Percentiles rank a stretch among this genome's conserved stretches.
These are phyloP conservation scores for Harringtonia aguacate DNA, from an alignment of 2,329 filamentous ascomycete genomes.

Conservation along the genomic window DNA sequence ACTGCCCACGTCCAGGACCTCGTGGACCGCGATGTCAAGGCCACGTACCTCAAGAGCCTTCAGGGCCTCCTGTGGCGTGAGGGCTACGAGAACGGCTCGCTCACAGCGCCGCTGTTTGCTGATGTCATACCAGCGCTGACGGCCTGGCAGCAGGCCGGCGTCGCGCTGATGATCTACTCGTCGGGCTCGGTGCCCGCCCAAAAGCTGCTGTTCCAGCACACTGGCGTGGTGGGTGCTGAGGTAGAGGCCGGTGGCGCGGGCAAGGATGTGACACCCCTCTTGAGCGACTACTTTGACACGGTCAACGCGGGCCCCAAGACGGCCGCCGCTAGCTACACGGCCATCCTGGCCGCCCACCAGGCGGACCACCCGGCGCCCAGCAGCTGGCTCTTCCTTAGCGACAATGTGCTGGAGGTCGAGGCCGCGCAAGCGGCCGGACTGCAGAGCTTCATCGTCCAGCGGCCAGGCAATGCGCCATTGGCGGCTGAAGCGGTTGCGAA, in stretches of 20 bases:
- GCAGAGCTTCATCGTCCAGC: conserved; percentile 48
- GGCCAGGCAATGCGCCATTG: conserved; percentile 61
- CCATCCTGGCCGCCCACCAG: conserved; percentile 31
- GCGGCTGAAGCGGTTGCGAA: conserved; percentile 24
- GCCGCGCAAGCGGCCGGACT: conserved; percentile 54
- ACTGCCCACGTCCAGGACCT: conserved; percentile 60
- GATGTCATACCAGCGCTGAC: conserved; percentile 59
- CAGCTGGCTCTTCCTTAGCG: conserved; percentile 68
- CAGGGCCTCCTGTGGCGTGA: conserved; percentile 71
- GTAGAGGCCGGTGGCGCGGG: conserved; percentile 18
- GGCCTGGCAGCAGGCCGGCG: conserved; percentile 43
- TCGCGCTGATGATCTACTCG: conserved; percentile 66
- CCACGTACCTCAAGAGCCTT: conserved; percentile 65
- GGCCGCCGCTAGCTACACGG: conserved; percentile 54
- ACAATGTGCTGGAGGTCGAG: conserved; percentile 61
- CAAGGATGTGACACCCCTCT: conserved; percentile 43
- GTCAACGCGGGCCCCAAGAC: conserved; percentile 69
- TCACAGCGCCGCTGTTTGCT: conserved; percentile 62
- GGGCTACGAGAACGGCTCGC: conserved; percentile 59
- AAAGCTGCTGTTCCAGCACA: conserved; percentile 67
- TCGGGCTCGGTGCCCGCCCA: conserved; percentile 73
- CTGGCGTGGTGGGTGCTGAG: conserved; percentile 26
- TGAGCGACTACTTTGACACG: conserved; percentile 67
- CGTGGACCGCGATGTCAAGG: conserved; percentile 62
- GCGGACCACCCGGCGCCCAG: conserved; percentile 33